Conservation (phyloP, 2,329 filamentous ascomycete species). For the Orbilia brochopaga region DNA sequence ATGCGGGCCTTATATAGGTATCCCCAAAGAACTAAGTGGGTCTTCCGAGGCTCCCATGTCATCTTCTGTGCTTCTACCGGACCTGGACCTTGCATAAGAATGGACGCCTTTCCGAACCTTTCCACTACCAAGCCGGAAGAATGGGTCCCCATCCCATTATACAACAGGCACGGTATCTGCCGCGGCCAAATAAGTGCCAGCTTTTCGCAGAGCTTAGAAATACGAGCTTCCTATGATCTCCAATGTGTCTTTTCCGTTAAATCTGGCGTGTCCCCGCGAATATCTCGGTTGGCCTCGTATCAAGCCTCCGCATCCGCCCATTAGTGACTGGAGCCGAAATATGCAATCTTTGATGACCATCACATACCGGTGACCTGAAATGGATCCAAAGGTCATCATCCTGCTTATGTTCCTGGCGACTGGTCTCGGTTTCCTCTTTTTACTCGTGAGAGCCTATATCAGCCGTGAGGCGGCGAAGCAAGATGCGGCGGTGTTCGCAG, state of each 20-base stretch:
- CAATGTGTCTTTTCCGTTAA: background rate
- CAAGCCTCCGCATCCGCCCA: background rate
- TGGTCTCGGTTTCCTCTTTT: slow-evolving; percentile 24
- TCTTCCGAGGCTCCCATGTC: background rate
- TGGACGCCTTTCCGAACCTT: background rate
- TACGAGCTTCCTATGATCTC: too few relatives aligned
- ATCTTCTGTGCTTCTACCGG: background rate
- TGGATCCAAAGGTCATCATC: slow-evolving; percentile 22
- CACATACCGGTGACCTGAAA: background rate
- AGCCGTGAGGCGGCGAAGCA: slow-evolving; percentile 5
- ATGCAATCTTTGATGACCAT: slow-evolving; percentile 2
- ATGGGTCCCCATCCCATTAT: background rate
- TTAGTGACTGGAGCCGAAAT: background rate
- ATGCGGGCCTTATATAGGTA: background rate
- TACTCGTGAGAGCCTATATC: slow-evolving; percentile 24
- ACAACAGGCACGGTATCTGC: background rate
- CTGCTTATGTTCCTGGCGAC: slow-evolving; percentile 26
- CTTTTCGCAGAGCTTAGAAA: background rate
- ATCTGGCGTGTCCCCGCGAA: background rate
- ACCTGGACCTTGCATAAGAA: background rate
- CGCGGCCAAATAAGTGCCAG: background rate
- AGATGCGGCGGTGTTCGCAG: background rate
- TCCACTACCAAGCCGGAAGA: background rate
- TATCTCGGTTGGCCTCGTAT: slow-evolving; percentile 3
- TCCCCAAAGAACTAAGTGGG: background rate